Percentiles rank a stretch among this genome's conserved stretches.
phyloP scores from a whole-genome alignment of 2,329 filamentous ascomycete genomes.

The Phoma sp. region DNA sequence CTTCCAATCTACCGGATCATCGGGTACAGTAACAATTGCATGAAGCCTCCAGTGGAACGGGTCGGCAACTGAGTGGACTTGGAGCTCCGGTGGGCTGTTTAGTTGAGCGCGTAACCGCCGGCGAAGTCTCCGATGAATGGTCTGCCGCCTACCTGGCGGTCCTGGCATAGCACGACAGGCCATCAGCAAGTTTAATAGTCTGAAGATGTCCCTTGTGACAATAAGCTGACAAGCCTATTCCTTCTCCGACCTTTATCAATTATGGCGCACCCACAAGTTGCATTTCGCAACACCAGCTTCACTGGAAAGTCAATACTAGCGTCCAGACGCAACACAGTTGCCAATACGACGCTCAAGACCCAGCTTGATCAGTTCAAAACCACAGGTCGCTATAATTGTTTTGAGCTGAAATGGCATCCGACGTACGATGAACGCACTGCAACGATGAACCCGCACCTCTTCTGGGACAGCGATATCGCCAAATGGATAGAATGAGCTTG shows the following conservation, averaged over 20 bases:
- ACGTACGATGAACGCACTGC: conserved; percentile 60
- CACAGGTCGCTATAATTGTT: conserved; percentile 55
- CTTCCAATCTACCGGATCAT: neutral
- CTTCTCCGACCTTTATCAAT: neutral
- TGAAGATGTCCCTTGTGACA: neutral
- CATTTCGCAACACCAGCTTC: conserved; percentile 18
- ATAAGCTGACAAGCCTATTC: neutral
- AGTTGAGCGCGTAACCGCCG: neutral
- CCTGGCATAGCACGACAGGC: neutral
- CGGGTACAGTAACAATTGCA: neutral
- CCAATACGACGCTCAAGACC: conserved; percentile 12
- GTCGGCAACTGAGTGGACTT: neutral
- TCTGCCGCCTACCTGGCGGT: neutral
- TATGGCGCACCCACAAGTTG: conserved; percentile 15
- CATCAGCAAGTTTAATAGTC: neutral
- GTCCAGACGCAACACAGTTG: conserved; percentile 17
- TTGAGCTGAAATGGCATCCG: conserved; percentile 64
- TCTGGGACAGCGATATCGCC: conserved; percentile 66
- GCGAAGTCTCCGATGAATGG: conserved; percentile 1
- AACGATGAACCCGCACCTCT: conserved; percentile 64
- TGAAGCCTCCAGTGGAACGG: neutral
- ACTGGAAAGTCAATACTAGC: conserved; percentile 13
- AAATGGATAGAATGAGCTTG: conserved; percentile 71
- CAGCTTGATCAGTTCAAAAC: conserved; percentile 20
- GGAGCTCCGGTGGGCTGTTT: neutral